Evolutionary conservation across 2,329 filamentous ascomycete genomes (phyloP), one percentile per base, ranked within the genome.

Genomic region (Rachicladosporium sp.): DNA sequence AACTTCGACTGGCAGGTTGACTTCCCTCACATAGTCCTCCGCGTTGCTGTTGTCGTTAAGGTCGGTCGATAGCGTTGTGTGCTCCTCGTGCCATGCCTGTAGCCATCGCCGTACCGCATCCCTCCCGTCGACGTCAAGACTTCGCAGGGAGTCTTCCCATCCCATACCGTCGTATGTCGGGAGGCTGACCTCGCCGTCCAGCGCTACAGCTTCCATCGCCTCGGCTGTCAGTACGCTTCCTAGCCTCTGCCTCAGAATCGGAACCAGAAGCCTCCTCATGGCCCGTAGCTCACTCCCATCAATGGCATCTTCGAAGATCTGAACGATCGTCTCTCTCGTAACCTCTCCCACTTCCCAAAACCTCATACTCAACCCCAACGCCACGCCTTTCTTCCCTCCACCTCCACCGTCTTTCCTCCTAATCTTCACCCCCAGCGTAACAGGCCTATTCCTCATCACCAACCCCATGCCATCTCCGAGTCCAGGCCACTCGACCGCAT

Each of bases 1-100:
- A 1, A 98, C 77, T 43, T 94, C 86, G 10, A 98, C 88, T 0
- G 88, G 84, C 38, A 98, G 93, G 23, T 82, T 68, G 50, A 98
- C 88, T 9, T 77, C 78, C 12, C 46, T 46, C 8, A 36, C 27
- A 21, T 30, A 42, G 67, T 11, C 21, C 10, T 37, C 35, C 11
- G 54, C 1, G 57, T 60, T 1, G 10, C 47, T 35, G 15, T 19
- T 19, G 15, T 19, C 15, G 11, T 33, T 54, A 49, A 33, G 43
- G 41, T 41, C 40, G 38, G 52, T 48, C 13, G 47, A 44, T 48
- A 64, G 29, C 12, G 35, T 31, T 6, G 15, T 36, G 54, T 53
- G 57, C 42, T 51, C 37, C 8, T 66, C 57, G 53, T 80, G 74
- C 74, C 76, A 81, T 21, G 62, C 53, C 44, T 60, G 56, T 33